A percentile compares a stretch with the other conserved stretches of the same genome.
Conservation (phyloP, 73 alveolate genomes). For the Blepharisma japonicum region DNA sequence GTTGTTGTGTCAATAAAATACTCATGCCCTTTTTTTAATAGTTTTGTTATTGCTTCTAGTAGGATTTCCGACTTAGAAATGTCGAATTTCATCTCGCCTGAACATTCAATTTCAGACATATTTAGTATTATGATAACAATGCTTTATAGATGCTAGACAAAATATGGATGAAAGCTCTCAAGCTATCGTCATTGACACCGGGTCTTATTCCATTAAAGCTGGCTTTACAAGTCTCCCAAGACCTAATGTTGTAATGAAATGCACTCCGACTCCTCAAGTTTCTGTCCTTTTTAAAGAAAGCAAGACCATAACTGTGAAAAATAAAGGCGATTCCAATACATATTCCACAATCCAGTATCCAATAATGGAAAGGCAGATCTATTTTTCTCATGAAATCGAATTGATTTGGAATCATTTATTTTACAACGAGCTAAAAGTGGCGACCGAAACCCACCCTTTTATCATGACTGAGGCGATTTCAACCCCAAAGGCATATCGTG, state of each 20-base stretch:
- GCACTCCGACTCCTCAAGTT: constrained; percentile 55
- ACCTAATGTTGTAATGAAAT: constrained; percentile 60
- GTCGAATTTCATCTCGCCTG: too few relatives aligned
- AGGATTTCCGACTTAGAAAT: too few relatives aligned
- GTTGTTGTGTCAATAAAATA: too few relatives aligned
- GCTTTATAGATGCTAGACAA: too few relatives aligned
- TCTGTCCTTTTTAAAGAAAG: constrained; percentile 76
- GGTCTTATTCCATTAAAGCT: constrained; percentile 80
- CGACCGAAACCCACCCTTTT: constrained; percentile 62
- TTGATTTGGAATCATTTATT: constrained; percentile 54
- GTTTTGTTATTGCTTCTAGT: too few relatives aligned
- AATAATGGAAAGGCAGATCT: constrained; percentile 44
- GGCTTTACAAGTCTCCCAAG: constrained; percentile 86
- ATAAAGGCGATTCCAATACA: not conserved
- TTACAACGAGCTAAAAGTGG: constrained; percentile 66
- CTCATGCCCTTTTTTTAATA: too few relatives aligned
- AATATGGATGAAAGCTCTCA: not conserved
- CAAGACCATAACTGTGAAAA: constrained; percentile 43
- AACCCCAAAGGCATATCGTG: constrained; percentile 48
- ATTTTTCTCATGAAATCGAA: constrained; percentile 46
- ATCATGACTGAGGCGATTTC: constrained; percentile 59
- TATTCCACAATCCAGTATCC: constrained; percentile 31
- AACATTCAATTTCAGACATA: too few relatives aligned
- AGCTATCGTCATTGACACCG: constrained; percentile 81
- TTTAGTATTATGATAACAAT: too few relatives aligned